Evolutionary conservation across 495 filamentous ascomycete genomes (phyloP).

Genomic region (Friedmanniomyces simplex): DNA sequence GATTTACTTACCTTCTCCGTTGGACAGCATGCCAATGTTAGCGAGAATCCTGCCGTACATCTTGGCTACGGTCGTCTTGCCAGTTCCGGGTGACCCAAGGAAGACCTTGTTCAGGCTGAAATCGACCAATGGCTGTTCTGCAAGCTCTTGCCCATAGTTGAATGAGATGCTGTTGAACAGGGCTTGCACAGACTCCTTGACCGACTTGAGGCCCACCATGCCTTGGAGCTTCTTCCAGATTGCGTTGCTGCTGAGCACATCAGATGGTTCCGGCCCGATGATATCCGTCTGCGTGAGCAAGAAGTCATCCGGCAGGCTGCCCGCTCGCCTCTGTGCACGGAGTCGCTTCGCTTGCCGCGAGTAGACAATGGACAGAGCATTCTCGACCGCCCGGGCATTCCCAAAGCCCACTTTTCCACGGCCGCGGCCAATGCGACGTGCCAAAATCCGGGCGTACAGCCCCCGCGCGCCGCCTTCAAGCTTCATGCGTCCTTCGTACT

Average conservation of each 20-base stretch:
- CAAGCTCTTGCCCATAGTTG: slow-evolving; percentile 54
- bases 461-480: slow-evolving; percentile 50
- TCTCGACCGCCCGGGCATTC: slow-evolving; percentile 61
- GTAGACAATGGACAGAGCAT: slow-evolving; percentile 42
- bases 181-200: slow-evolving; percentile 50
- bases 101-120: slow-evolving; percentile 63
- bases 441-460: slow-evolving; percentile 55
- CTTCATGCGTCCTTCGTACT: slow-evolving; percentile 44
- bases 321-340: slow-evolving; percentile 29
- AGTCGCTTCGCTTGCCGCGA: slow-evolving; percentile 52
- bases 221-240: slow-evolving; percentile 52
- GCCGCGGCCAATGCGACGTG: slow-evolving; percentile 48
- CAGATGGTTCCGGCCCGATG: slow-evolving; percentile 45
- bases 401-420: slow-evolving; percentile 61
- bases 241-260: slow-evolving; percentile 37
- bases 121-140: slow-evolving; percentile 45
- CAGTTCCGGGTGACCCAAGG: slow-evolving; percentile 59
- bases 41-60: slow-evolving; percentile 38
- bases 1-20: slow-evolving; percentile 20
- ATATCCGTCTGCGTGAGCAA: slow-evolving; percentile 27
- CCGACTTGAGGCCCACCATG: slow-evolving; percentile 49
- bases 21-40: slow-evolving; percentile 28
- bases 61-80: slow-evolving; percentile 69
- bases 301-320: slow-evolving; percentile 25
- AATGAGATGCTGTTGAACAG: slow-evolving; percentile 48